Evolutionary conservation across 148 eudicot genomes (phyloP).

Genomic region (Nyssa sinensis): DNA sequence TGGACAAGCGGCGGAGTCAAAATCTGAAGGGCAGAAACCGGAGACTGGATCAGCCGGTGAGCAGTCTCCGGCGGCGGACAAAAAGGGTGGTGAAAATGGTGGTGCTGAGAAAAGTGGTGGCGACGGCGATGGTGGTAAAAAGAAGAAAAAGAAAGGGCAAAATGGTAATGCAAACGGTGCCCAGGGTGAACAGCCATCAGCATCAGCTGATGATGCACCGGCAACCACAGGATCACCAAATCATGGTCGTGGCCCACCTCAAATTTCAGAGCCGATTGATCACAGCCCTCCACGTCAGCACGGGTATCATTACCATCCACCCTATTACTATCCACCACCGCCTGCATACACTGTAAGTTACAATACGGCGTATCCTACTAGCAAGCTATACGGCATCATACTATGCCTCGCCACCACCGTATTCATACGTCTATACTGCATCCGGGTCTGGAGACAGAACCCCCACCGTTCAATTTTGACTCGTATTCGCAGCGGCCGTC

Average conservation of each 20-base stretch:
- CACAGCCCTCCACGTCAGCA: conserved; percentile 37
- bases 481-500: conserved; percentile 37
- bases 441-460: conserved; percentile 33
- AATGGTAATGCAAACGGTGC: conserved; percentile 10
- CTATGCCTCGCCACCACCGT: conserved; percentile 49
- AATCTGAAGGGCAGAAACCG: conserved; percentile 22
- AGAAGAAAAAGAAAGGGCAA: conserved; percentile 51
- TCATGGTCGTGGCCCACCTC: conserved; percentile 27
- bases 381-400: conserved; percentile 60
- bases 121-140: conserved; percentile 27
- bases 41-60: conserved; percentile 8
- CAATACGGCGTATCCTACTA: conserved; percentile 62
- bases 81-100: conserved; percentile 12
- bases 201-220: conserved; percentile 21
- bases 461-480: conserved; percentile 30
- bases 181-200: conserved; percentile 17
- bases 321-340: conserved; percentile 37
- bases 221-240: conserved; percentile 22
- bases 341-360: conserved; percentile 50
- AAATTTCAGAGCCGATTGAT: conserved; percentile 15
- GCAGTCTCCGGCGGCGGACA: conserved; percentile 14
- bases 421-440: conserved; percentile 40
- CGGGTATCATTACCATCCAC: conserved; percentile 33
- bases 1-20: conserved; percentile 4
- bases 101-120: background rate